Evolutionary conservation across 768 basidiomycete genomes (phyloP).

Genomic region (Boletus tomentosulus): DNA sequence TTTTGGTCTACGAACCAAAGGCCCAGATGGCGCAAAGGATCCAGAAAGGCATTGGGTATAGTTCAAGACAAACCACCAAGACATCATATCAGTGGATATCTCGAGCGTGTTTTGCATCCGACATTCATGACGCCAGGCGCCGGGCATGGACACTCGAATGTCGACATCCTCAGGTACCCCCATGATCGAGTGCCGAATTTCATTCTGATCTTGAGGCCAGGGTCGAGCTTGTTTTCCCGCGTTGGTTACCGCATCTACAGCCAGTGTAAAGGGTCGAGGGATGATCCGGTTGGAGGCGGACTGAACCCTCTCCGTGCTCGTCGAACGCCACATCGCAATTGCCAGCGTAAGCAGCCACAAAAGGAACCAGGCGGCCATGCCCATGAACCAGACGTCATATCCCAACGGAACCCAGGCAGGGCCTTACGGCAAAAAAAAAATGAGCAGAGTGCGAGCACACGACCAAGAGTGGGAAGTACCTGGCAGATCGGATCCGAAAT

Average conservation of each 20-base stretch:
- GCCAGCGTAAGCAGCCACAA: conserved; percentile 4
- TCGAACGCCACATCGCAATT: background rate
- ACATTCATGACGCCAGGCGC: conserved; percentile 1
- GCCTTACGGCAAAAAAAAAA: background rate
- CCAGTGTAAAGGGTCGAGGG: background rate
- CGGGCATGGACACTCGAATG: background rate
- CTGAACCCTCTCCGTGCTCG: background rate
- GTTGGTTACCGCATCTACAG: background rate
- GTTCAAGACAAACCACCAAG: background rate
- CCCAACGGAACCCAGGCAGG: background rate
- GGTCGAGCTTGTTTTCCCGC: background rate
- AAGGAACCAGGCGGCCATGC: background rate
- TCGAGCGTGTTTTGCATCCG: background rate
- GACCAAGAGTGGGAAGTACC: background rate
- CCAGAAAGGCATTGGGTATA: background rate
- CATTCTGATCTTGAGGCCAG: background rate
- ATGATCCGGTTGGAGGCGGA: background rate
- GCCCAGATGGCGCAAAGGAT: background rate
- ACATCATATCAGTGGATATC: background rate
- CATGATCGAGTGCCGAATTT: background rate
- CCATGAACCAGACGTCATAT: background rate
- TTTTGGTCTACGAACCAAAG: background rate
- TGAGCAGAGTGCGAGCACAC: background rate
- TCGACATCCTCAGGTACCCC: background rate
- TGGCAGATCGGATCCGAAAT: background rate